Conservation (phyloP, 345 rosid genomes). For the Passiflora organensis region DNA sequence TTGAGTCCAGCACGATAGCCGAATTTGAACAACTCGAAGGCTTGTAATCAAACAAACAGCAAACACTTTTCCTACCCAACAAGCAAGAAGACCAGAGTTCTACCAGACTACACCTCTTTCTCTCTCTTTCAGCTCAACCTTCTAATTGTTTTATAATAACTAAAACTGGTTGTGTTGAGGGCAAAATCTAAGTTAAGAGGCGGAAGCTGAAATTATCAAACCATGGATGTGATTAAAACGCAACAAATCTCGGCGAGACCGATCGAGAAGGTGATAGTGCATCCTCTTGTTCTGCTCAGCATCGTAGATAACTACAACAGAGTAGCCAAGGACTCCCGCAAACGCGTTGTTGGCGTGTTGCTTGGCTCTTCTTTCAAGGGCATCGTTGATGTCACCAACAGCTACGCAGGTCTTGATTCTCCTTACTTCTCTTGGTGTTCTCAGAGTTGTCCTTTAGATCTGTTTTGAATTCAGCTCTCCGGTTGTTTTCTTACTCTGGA, state of each 20-base stretch:
- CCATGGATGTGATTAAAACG: conserved; percentile 96
- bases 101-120: background rate
- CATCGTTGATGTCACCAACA: conserved; percentile 28
- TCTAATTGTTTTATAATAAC: background rate
- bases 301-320: conserved; percentile 77
- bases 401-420: conserved; percentile 21
- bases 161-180: background rate
- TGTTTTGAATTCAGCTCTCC: no score
- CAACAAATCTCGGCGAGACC: conserved; percentile 80
- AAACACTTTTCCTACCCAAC: background rate
- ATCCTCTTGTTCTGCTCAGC: conserved; percentile 91
- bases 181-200: background rate
- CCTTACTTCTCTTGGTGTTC: no score
- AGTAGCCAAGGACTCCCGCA: conserved; percentile 24
- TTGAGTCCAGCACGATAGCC: no score
- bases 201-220: background rate
- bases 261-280: conserved; percentile 89
- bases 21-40: no score
- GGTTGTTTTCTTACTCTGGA: no score
- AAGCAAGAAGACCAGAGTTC: background rate
- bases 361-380: conserved; percentile 28
- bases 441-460: conserved; percentile 1
- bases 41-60: no score
- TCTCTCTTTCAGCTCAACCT: background rate
- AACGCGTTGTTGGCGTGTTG: conserved; percentile 27